Percentiles rank a stretch among this genome's conserved stretches.
These are phyloP conservation scores for Sideroxylon spinosum DNA, from an alignment of 179 eudicot genomes.

Conservation along the genomic window DNA sequence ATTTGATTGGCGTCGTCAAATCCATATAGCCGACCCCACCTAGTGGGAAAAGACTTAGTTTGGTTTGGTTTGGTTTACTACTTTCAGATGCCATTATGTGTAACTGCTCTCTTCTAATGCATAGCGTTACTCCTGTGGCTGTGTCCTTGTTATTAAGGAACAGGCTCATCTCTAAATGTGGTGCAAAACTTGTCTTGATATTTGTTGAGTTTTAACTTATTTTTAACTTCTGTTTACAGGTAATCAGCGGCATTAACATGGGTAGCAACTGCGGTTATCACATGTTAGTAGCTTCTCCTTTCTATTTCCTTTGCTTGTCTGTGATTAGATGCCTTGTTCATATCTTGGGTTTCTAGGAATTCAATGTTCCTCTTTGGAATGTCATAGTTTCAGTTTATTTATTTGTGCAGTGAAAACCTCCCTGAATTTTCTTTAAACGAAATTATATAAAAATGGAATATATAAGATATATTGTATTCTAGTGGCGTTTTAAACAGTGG, in stretches of 20 bases:
- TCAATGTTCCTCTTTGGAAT: not conserved
- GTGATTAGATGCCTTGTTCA: not conserved
- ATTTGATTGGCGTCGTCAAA: no score
- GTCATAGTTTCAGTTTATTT: not conserved
- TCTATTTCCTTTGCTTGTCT: slow-evolving; percentile 1
- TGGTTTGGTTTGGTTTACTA: no score
- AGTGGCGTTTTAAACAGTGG: not conserved
- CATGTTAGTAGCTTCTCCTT: slow-evolving; percentile 50
- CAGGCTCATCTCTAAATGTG: slow-evolving; percentile 6
- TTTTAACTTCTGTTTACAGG: slow-evolving; percentile 42
- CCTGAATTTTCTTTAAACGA: not conserved
- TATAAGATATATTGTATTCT: not conserved
- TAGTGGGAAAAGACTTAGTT: no score
- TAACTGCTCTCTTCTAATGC: not conserved
- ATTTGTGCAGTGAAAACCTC: not conserved
- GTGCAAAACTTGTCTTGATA: slow-evolving; percentile 8
- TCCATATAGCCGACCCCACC: no score
- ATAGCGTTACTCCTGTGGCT: not conserved
- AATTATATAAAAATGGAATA: not conserved
- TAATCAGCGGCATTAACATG: slow-evolving; percentile 95
- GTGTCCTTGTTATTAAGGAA: slow-evolving; percentile 1
- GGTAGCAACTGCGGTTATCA: slow-evolving; percentile 97
- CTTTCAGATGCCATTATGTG: not conserved
- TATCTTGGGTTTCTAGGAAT: not conserved
- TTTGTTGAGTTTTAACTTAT: slow-evolving; percentile 1